Evolutionary conservation across 129 eudicot species (phyloP).

Genomic region (Mikania micrantha): DNA sequence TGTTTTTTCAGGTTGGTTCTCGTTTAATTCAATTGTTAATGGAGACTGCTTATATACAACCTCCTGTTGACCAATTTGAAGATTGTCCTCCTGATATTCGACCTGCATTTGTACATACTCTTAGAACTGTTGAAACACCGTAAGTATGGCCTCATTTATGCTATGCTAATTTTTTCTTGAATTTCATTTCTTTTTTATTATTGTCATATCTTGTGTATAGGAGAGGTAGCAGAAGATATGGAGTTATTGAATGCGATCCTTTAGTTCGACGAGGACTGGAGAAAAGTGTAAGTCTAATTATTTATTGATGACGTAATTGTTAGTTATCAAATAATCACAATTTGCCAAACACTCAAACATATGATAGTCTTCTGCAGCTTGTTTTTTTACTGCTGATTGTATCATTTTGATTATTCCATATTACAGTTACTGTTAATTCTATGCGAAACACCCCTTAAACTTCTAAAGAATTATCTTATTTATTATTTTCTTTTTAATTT

Average conservation of each 20-base stretch:
- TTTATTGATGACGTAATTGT: background rate
- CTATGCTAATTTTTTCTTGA: background rate
- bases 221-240: constrained; percentile 71
- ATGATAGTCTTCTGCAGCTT: background rate
- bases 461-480: background rate
- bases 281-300: constrained; percentile 64
- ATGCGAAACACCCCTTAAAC: background rate
- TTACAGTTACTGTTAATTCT: background rate
- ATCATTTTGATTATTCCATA: background rate
- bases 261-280: constrained; percentile 83
- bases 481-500: background rate
- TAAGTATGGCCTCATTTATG: constrained; percentile 35
- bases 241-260: constrained; percentile 92
- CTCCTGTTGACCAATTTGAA: constrained; percentile 67
- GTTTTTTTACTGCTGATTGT: background rate
- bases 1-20: constrained; percentile 61
- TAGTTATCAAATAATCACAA: background rate
- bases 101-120: constrained; percentile 84
- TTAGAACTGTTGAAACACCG: constrained; percentile 63
- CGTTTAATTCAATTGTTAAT: constrained; percentile 74
- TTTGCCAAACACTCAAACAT: background rate
- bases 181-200: background rate
- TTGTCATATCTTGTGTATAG: constrained; percentile 27
- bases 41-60: constrained; percentile 91
- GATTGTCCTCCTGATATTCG: constrained; percentile 90